Conservation (phyloP, 129 eudicot species). For the Ambrosia trifida region DNA sequence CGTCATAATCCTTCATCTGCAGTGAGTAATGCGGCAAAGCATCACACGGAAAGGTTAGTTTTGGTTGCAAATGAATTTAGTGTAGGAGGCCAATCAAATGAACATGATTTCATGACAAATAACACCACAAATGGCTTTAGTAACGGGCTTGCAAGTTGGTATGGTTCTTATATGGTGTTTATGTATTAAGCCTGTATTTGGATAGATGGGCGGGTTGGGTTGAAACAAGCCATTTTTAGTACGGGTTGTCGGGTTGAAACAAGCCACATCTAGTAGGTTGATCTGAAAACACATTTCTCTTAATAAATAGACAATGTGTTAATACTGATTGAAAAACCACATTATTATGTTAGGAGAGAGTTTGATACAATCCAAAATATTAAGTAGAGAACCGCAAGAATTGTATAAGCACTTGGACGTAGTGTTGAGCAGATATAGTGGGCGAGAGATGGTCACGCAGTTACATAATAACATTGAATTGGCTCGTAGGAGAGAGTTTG, state of each 20-base stretch:
- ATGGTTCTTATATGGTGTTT: neutral
- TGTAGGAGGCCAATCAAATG: slow-evolving; percentile 43
- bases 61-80: slow-evolving; percentile 34
- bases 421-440: too few relatives aligned
- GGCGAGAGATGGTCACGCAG: too few relatives aligned
- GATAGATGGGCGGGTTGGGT: neutral
- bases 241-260: neutral
- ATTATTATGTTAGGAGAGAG: neutral
- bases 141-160: slow-evolving; percentile 78
- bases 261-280: neutral
- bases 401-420: too few relatives aligned
- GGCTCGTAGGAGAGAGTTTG: neutral
- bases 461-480: neutral
- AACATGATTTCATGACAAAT: slow-evolving; percentile 32
- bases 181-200: neutral
- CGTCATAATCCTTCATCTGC: slow-evolving; percentile 51
- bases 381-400: too few relatives aligned
- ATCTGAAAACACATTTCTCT: neutral
- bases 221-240: too few relatives aligned
- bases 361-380: too few relatives aligned
- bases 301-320: neutral
- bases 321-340: neutral
- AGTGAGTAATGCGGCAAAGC: slow-evolving; percentile 32
- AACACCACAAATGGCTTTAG: slow-evolving; percentile 34
- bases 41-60: slow-evolving; percentile 40